Percentiles rank a stretch among this genome's conserved stretches.
Conservation (phyloP, 306 rosid genomes). For the Amphicarpaea edgeworthii region DNA sequence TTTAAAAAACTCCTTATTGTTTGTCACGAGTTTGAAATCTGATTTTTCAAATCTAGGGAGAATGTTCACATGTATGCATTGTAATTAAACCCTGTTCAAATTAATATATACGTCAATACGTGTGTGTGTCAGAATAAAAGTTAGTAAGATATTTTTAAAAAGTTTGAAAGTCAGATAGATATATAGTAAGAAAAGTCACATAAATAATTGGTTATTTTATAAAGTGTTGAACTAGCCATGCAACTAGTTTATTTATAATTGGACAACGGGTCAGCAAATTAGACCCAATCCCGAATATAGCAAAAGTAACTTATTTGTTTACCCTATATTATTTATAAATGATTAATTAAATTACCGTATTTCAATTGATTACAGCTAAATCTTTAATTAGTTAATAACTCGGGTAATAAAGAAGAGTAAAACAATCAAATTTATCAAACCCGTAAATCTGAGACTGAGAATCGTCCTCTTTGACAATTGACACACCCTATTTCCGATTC, state of each 20-base stretch:
- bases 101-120: neutral
- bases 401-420: neutral
- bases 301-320: neutral
- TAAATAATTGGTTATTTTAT: no score
- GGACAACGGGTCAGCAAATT: neutral
- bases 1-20: neutral
- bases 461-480: neutral
- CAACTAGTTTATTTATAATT: neutral
- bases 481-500: neutral
- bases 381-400: neutral
- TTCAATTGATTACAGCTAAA: neutral
- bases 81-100: neutral
- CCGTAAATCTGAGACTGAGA: neutral
- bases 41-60: constrained; percentile 10
- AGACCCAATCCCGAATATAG: neutral
- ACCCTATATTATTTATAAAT: neutral
- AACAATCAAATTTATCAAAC: neutral
- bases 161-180: neutral
- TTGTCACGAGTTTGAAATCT: constrained; percentile 35
- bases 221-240: no score
- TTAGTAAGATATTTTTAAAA: neutral
- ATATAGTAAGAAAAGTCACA: no score
- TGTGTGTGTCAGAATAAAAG: neutral
- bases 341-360: no score
- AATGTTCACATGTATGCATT: constrained; percentile 39